phyloP scores from a whole-genome alignment of 2,329 filamentous ascomycete genomes.

The Ophiostoma australiae region DNA sequence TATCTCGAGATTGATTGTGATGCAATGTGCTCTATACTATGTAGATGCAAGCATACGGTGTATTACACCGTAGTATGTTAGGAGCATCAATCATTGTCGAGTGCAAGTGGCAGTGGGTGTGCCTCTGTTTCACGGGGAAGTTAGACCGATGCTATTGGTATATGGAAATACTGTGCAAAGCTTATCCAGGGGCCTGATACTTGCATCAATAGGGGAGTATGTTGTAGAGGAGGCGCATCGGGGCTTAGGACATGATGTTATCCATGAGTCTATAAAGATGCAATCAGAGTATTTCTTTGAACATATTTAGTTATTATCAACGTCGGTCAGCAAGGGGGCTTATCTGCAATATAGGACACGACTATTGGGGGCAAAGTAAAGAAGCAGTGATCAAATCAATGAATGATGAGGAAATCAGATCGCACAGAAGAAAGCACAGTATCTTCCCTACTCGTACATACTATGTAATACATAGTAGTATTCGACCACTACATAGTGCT shows the following conservation, averaged over 20 bases:
- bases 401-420: background rate
- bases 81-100: too few species aligned
- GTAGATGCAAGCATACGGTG: too few species aligned
- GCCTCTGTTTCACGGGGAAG: background rate
- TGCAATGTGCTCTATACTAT: too few species aligned
- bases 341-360: background rate
- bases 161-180: too few species aligned
- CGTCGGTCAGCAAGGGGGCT: background rate
- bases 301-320: background rate
- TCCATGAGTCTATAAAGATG: background rate
- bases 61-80: too few species aligned
- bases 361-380: background rate
- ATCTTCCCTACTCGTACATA: background rate
- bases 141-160: too few species aligned
- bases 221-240: background rate
- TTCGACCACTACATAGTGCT: too few species aligned
- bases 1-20: too few species aligned
- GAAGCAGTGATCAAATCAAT: background rate
- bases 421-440: background rate
- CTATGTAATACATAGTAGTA: too few species aligned
- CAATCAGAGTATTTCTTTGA: background rate
- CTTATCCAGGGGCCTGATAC: background rate
- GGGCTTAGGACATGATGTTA: background rate
- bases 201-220: background rate
- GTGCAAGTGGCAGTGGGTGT: background rate